Base-by-base conservation (phyloP, 768 basidiomycete genomes). In the Boletus subparvulus region DNA sequence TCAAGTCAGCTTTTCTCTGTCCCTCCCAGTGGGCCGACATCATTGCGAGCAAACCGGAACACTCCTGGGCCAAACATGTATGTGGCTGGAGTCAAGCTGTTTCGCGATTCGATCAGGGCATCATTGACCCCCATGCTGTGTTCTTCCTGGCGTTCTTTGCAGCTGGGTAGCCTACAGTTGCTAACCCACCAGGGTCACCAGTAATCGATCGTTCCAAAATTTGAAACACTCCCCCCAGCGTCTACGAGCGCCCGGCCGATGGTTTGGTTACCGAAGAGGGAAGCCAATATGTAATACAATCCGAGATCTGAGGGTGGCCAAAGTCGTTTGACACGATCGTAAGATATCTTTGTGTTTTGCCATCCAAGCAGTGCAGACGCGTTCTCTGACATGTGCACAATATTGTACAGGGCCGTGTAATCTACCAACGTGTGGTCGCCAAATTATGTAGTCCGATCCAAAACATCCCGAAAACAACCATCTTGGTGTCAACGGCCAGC, bases 241-340 rank as follows among this genome's bases (percentile, higher is more conserved):
- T 58, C 28, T 54, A 49, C 17, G 16, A 36, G 5, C 6, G n/a
- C 39, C 24, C 61, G 60, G 61, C 1, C 1, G 24, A 35, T 58
- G 66, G 63, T 10, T 47, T 47, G 48, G 8, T 60, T 1, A 42
- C 65, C 65, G 56, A 26, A 9, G 24, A 46, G 28, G 44, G 47
- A 41, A 33, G 35, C 40, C 26, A 37, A 50, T 30, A 28, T 2
- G 13, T 2, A 2, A 28, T 3, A 11, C 3, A 3, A 16, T 52
- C 37, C 43, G 8, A 13, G 48, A 58, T 49, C 24, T 11, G 16
- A 17, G 39, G 33, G 21, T 35, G 61, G 46, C 37, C 26, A 28
- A 21, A 33, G 6, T 32, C 12, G 13, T 37, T 42, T 37, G 45
- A 24, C 19, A 28, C 6, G 35, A 32, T 53, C 33, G 21, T 26